phyloP scores from a whole-genome alignment of 495 filamentous ascomycete genomes.

The Podospora pseudopauciseta region DNA sequence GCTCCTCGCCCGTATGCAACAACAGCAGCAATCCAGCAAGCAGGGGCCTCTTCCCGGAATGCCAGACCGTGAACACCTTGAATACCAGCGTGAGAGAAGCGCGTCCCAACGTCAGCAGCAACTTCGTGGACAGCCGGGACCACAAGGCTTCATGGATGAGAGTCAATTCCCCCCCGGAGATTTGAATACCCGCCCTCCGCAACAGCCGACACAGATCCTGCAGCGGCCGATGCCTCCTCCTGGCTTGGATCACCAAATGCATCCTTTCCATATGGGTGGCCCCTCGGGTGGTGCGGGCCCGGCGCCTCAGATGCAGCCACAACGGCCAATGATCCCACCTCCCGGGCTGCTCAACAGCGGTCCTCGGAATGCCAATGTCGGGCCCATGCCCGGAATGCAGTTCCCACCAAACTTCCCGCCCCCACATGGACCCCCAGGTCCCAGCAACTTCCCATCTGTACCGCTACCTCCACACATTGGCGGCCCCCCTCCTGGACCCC shows the following conservation, averaged over 20 bases:
- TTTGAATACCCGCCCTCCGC: constrained; percentile 33
- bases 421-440: constrained; percentile 15
- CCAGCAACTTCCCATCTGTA: constrained; percentile 15
- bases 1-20: constrained; percentile 29
- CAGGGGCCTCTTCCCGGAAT: constrained; percentile 28
- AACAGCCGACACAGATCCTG: constrained; percentile 51
- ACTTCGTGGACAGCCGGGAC: constrained; percentile 29
- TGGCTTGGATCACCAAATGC: constrained; percentile 49
- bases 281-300: constrained; percentile 13
- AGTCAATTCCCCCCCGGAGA: constrained; percentile 42
- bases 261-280: constrained; percentile 41
- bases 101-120: constrained; percentile 28
- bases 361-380: constrained; percentile 33
- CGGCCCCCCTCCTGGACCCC: constrained; percentile 35
- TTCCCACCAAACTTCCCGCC: constrained; percentile 50
- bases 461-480: constrained; percentile 19
- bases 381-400: constrained; percentile 41
- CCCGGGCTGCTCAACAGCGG: constrained; percentile 46
- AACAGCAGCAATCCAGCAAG: constrained; percentile 33
- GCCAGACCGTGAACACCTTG: constrained; percentile 39
- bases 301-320: constrained; percentile 37
- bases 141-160: constrained; percentile 43
- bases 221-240: constrained; percentile 53
- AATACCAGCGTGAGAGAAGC: constrained; percentile 39
- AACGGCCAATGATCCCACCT: constrained; percentile 51